phyloP scores from a whole-genome alignment of 495 filamentous ascomycete species.

The Pseudoneurospora amorphoporcata region DNA sequence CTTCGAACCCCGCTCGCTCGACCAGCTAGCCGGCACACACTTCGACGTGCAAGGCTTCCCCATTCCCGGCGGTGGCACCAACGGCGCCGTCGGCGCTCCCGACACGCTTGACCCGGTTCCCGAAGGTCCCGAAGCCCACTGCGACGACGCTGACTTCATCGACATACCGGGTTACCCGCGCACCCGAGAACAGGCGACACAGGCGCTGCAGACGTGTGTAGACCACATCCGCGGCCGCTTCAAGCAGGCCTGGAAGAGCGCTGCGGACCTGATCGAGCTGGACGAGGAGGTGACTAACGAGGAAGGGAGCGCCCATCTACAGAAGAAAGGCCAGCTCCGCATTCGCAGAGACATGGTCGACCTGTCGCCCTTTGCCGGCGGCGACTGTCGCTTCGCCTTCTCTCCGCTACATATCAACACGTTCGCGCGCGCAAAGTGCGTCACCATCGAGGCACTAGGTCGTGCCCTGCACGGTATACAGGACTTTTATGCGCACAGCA shows the following conservation, averaged over 20 bases:
- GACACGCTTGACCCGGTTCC: slow-evolving; percentile 20
- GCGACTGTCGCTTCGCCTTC: slow-evolving; percentile 18
- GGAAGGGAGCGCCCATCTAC: background rate
- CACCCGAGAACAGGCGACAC: slow-evolving; percentile 10
- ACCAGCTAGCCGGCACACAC: slow-evolving; percentile 20
- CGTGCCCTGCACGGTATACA: slow-evolving; percentile 17
- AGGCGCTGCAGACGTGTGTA: slow-evolving; percentile 14
- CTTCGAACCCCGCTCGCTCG: slow-evolving; percentile 20
- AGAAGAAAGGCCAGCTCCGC: background rate
- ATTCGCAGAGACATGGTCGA: slow-evolving; percentile 13
- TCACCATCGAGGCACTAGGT: slow-evolving; percentile 14
- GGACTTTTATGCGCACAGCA: slow-evolving; percentile 23
- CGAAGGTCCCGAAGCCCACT: slow-evolving; percentile 20
- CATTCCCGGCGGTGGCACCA: slow-evolving; percentile 14
- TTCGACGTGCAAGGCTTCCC: slow-evolving; percentile 10
- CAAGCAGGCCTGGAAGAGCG: slow-evolving; percentile 11
- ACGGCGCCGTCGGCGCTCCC: slow-evolving; percentile 20
- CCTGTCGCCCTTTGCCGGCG: slow-evolving; percentile 5
- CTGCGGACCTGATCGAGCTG: background rate
- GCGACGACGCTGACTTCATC: slow-evolving; percentile 22
- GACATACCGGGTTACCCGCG: slow-evolving; percentile 18
- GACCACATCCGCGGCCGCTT: slow-evolving; percentile 20
- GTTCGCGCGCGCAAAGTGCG: slow-evolving; percentile 16
- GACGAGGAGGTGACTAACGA: background rate
- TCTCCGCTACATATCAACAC: slow-evolving; percentile 7